These are phyloP conservation scores for Gleditsia sinensis DNA, from an alignment of 306 rosid species.

Conservation along the genomic window DNA sequence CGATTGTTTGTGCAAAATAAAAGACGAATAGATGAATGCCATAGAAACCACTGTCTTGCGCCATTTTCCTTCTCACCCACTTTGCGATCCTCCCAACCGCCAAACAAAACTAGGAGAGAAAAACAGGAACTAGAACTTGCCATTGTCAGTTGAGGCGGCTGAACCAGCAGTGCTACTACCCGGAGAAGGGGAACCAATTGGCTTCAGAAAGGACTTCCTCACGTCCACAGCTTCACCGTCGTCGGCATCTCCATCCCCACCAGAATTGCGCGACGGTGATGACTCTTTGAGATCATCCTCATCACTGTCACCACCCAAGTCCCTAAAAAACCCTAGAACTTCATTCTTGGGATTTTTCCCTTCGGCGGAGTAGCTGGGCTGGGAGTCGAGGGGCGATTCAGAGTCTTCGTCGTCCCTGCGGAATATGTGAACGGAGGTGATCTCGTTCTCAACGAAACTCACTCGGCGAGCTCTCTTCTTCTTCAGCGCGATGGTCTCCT, in stretches of 20 bases:
- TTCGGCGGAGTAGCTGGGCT: conserved; percentile 32
- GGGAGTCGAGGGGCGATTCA: conserved; percentile 50
- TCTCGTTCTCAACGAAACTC: conserved; percentile 92
- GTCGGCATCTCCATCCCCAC: conserved; percentile 28
- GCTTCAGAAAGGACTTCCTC: conserved; percentile 36
- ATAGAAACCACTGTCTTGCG: not conserved
- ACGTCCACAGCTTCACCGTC: conserved; percentile 35
- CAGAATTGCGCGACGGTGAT: conserved; percentile 28
- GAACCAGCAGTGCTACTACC: conserved; percentile 41
- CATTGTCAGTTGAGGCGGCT: conserved; percentile 32
- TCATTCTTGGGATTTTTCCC: conserved; percentile 12
- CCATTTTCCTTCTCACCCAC: conserved; percentile 20
- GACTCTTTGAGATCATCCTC: conserved; percentile 33
- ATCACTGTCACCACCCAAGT: conserved; percentile 61
- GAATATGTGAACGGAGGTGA: conserved; percentile 91
- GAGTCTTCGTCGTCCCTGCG: conserved; percentile 71
- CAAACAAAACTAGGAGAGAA: not conserved
- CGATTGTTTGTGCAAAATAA: not conserved
- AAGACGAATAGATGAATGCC: not conserved
- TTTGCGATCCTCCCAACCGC: not conserved
- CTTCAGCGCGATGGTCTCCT: conserved; percentile 48
- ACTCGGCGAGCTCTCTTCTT: conserved; percentile 81
- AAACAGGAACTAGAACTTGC: conserved; percentile 12
- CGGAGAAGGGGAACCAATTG: conserved; percentile 44
- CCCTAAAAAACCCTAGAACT: conserved; percentile 58